Base-by-base conservation (phyloP, 2,329 filamentous ascomycete genomes). In the Achaetomium macrosporum region DNA sequence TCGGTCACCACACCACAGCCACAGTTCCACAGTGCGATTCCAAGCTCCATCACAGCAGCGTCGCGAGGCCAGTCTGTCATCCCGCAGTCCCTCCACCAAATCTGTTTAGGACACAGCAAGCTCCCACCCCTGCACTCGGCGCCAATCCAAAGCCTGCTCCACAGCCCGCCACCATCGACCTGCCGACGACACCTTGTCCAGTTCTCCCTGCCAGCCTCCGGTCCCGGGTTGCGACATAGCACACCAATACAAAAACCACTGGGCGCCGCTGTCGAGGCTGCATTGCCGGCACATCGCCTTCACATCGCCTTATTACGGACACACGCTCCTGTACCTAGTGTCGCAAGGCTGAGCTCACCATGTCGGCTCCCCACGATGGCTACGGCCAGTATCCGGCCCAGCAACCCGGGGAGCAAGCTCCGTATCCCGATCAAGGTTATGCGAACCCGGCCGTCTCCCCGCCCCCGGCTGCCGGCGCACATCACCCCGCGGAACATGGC, bases 321-420 rank as follows among this genome's bases (percentile, higher is more conserved):
- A 54, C 49, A 54, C 43, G 54, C 55, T 48, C 45, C 54, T 54
- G 58, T 59, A 60, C 12, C 57, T 58, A 59, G 59, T 62, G 55
- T 55, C 61, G 42, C 57, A 53, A 50, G 58, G 35, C 53, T 49
- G 50, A 52, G 45, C 50, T 64, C 60, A 65, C 41, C 66, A 83
- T 83, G 79, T 78, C 79, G 64, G 77, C 77, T 63, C 77, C 76
- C 58, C 71, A 73, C 62, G 76, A 81, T 57, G 76, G 74, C 68
- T 77, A 79, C 66, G 74, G 74, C 69, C 75, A 79, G 60, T 73
- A 72, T 58, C 73, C 73, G 49, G 65, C 61, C 42, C 67, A 70
- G 56, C 71, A 71, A 56, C 71, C 73, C 55, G 68, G 65, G 56
- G 70, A 75, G 63, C 68, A 58, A 36, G 19, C 53, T 46, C 55